Base-by-base conservation (phyloP, 2,329 filamentous ascomycete genomes). In the Xylaria sp. region DNA sequence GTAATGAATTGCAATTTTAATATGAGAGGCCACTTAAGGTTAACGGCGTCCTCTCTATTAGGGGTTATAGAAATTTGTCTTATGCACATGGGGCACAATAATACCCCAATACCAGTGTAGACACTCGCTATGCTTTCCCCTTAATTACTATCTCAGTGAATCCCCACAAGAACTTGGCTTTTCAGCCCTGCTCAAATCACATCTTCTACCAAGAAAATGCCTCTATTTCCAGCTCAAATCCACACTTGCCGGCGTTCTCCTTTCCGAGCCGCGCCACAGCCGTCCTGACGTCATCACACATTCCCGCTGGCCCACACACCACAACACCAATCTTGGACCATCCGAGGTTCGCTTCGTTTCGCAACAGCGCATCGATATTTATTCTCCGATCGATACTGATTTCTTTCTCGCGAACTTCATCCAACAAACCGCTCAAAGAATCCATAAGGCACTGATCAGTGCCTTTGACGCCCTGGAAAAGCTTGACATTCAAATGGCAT, bases 221-320 rank as follows among this genome's bases (percentile, higher is more conserved):
- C 28, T 36, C 28, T 54, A 54, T 7, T n/a, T 56, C 51, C 4
- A 56, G n/a, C 31, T 56, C 51, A 56, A 56, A 56, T 9, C 15
- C 17, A 6, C 51, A 56, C 3, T 10, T 2, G 7, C 31, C n/a
- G 13, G 31, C 51, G 7, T 20, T 33, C 11, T 56, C 51, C n/a
- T 38, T 56, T 7, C 17, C 51, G 13, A 56, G 51, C 51, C 17
- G 6, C 11, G 51, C 11, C 4, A 46, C 23, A 17, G 13, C 26
- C 13, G 38, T 26, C 38, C 56, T 59, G 15, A 46, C 56, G 20
- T 59, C 23, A 13, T 59, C 56, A 59, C 56, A 59, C 40, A 59
- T 59, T 58, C 23, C 40, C 38, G 17, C 56, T 31, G 56, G 56
- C 9, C 56, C 56, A 40, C 56, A 59, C 9, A 46, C 38, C 17